A percentile compares a stretch with the other conserved stretches of the same genome.
These are phyloP conservation scores for Trichoderma sp. DNA, from an alignment of 2,329 filamentous ascomycete genomes.

Conservation along the genomic window DNA sequence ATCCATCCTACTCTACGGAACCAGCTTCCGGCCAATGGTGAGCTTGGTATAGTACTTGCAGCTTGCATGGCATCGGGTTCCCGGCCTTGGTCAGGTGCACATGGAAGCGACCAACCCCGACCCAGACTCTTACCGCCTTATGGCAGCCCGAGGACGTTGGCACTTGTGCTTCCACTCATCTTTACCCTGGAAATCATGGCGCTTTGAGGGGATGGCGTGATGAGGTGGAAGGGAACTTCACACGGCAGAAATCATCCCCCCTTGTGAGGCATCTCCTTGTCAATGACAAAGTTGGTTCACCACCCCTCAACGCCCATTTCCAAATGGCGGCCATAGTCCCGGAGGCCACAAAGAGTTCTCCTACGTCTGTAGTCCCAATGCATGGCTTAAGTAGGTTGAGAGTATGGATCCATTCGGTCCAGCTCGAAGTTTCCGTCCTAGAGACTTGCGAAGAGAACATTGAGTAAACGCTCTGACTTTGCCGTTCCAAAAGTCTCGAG, in stretches of 20 bases:
- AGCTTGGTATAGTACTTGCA: neutral
- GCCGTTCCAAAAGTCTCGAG: too few species aligned
- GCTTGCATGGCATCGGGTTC: neutral
- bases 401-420: neutral
- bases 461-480: too few species aligned
- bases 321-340: too few species aligned
- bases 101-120: neutral
- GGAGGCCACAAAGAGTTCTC: neutral
- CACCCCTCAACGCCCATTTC: neutral
- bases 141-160: neutral
- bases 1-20: neutral
- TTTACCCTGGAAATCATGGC: neutral
- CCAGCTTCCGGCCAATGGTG: neutral
- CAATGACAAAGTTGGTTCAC: neutral
- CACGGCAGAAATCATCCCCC: too few species aligned
- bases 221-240: neutral
- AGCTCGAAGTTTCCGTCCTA: too few species aligned
- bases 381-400: neutral
- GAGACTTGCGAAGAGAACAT: too few species aligned
- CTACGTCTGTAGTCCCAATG: neutral
- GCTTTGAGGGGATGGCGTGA: neutral
- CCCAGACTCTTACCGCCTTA: constrained; percentile 5
- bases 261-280: neutral
- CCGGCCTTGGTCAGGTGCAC: neutral
- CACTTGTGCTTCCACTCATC: neutral